Evolutionary conservation across 768 basidiomycete genomes (phyloP), one percentile per base, ranked within the genome.

Genomic region (Rhizopogon vulgaris): DNA sequence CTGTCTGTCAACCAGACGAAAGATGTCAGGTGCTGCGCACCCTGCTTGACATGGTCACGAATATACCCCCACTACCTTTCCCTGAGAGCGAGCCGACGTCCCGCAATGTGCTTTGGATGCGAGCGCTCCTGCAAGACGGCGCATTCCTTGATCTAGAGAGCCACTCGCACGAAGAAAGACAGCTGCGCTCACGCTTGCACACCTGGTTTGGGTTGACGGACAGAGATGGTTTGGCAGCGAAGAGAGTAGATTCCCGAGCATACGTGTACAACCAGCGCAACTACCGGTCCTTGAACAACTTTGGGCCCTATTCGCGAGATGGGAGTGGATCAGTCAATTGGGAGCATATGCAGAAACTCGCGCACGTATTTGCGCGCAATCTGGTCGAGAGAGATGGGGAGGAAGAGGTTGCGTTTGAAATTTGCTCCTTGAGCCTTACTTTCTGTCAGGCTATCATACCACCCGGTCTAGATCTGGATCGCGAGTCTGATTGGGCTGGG

Each of bases 201-300:
- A 73, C 77, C 4, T 71, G 76, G 58, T 81, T 73, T 58, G 85
- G 85, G 4, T 56, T 84, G 22, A 83, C 83, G 0, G 59, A 58
- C 6, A 52, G 48, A 7, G 84, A 87, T 53, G 48, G 65, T n/a
- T 61, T 51, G 38, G 57, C 42, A 4, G 52, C 52, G 38, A 60
- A 58, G 15, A 70, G 74, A 7, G 70, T 72, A 6, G 62, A 64
- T 6, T 76, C 79, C 8, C 75, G 80, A 38, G 77, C 76, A 2
- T 81, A 65, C 53, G 80, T 87, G 15, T 90, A 90, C 57, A 74
- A 78, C 53, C 72, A 85, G 61, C 73, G 78, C 3, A 74, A 84
- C 34, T 85, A 86, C 64, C 64, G 64, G 1, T 60, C 65, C 27
- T 71, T 71, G 8, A 80, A 75, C 52, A 63, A 63, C 3, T 87